phyloP scores from a whole-genome alignment of 1,284 basidiomycete genomes.

The Trametes polyzona region DNA sequence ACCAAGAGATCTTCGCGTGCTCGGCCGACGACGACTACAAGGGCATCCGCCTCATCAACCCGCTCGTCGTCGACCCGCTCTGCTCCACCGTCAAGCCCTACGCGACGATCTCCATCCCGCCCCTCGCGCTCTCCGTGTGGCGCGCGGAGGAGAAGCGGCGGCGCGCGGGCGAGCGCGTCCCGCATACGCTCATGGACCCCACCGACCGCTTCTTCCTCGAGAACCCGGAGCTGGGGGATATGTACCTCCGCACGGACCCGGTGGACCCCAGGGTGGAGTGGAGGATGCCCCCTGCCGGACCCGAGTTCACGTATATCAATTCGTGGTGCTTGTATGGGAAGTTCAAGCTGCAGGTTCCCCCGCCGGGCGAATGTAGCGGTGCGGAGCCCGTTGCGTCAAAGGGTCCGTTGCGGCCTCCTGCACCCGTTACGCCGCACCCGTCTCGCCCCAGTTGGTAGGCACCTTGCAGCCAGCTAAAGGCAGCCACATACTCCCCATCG shows the following conservation, averaged over 20 bases:
- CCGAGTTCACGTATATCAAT: conserved; percentile 10
- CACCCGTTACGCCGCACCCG: no score
- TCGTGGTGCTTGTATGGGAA: conserved; percentile 7
- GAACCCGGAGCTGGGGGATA: conserved; percentile 19
- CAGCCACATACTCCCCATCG: background rate
- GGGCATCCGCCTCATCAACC: conserved; percentile 18
- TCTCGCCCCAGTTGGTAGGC: background rate
- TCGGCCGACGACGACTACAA: conserved; percentile 21
- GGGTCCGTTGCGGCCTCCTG: no score
- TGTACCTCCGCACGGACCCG: background rate
- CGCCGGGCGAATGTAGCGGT: no score
- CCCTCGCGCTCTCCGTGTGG: conserved; percentile 13
- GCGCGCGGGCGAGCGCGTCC: background rate
- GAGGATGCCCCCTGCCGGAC: conserved; percentile 5
- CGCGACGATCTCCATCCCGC: conserved; percentile 9
- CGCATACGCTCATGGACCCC: background rate
- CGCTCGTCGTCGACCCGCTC: background rate
- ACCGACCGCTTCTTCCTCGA: conserved; percentile 12
- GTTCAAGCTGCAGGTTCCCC: conserved; percentile 15
- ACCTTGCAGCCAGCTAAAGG: background rate
- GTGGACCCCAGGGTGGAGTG: conserved; percentile 13
- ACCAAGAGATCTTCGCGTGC: conserved; percentile 27
- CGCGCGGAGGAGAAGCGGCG: conserved; percentile 10
- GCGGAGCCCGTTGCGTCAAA: no score
- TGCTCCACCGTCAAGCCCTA: conserved; percentile 16